Conservation (phyloP, 176 grass and related monocot species). For the Zoysia japonica region DNA sequence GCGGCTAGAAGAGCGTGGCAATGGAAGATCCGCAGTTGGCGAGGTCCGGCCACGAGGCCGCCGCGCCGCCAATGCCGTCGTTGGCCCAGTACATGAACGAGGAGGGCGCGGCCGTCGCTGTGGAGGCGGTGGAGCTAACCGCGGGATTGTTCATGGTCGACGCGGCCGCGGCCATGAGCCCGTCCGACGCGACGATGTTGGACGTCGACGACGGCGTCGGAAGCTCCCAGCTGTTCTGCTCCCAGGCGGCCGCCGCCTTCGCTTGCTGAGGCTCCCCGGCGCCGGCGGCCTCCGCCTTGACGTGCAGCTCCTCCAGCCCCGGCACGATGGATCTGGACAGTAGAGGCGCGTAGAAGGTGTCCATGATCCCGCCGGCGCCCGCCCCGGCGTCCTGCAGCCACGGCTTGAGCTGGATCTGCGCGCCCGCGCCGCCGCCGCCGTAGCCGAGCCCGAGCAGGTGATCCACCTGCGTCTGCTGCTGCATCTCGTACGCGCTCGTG, state of each 20-base stretch:
- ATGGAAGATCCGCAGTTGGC: slow-evolving; percentile 78
- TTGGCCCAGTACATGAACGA: slow-evolving; percentile 59
- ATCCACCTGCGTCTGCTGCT: slow-evolving; percentile 51
- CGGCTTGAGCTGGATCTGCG: slow-evolving; percentile 54
- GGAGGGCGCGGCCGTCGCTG: neutral
- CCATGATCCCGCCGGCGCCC: slow-evolving; percentile 18
- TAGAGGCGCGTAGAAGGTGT: slow-evolving; percentile 48
- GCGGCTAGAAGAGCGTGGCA: slow-evolving; percentile 73
- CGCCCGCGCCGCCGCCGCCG: neutral
- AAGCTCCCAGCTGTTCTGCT: slow-evolving; percentile 43
- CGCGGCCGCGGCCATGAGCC: slow-evolving; percentile 61
- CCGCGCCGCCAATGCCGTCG: slow-evolving; percentile 41
- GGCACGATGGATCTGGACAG: slow-evolving; percentile 55
- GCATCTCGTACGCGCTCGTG: slow-evolving; percentile 48
- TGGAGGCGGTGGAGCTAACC: too few relatives aligned
- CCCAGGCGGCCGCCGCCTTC: neutral
- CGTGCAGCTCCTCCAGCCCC: slow-evolving; percentile 59
- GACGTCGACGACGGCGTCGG: slow-evolving; percentile 47
- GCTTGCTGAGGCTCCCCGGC: slow-evolving; percentile 28
- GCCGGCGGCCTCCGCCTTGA: slow-evolving; percentile 49
- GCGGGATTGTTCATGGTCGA: slow-evolving; percentile 35
- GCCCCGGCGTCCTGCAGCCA: slow-evolving; percentile 26
- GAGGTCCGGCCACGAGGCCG: slow-evolving; percentile 50
- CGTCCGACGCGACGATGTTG: slow-evolving; percentile 57
- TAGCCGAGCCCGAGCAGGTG: slow-evolving; percentile 53